Conservation (phyloP, 2,329 filamentous ascomycete species). For the Penicillium sp. region DNA sequence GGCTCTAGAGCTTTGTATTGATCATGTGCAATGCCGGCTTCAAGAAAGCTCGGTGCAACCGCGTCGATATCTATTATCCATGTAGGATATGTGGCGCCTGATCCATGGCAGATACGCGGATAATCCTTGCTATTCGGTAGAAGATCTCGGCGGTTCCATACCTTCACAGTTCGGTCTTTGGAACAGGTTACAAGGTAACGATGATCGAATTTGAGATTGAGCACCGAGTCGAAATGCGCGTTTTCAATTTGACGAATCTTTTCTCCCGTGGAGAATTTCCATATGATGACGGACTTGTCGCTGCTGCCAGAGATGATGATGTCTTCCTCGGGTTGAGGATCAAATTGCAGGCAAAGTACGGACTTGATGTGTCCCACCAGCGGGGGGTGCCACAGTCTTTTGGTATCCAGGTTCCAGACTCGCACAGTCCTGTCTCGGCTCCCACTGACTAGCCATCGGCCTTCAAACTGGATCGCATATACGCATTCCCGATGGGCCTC, state of each 20-base stretch:
- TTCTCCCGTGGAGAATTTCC: slow-evolving; percentile 88
- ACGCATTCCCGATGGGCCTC: slow-evolving; percentile 92
- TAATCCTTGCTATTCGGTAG: slow-evolving; percentile 48
- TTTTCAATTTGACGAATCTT: slow-evolving; percentile 71
- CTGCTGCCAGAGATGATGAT: slow-evolving; percentile 94
- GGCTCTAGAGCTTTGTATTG: slow-evolving; percentile 54
- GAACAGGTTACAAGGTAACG: slow-evolving; percentile 93
- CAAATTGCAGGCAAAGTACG: slow-evolving; percentile 92
- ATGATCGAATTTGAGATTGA: slow-evolving; percentile 91
- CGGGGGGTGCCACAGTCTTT: slow-evolving; percentile 71
- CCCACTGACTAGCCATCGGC: slow-evolving; percentile 85
- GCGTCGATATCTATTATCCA: slow-evolving; percentile 55
- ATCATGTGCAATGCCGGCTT: slow-evolving; percentile 45
- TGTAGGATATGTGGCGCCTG: slow-evolving; percentile 49
- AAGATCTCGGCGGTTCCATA: slow-evolving; percentile 82
- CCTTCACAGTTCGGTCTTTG: slow-evolving; percentile 94
- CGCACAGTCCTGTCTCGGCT: slow-evolving; percentile 85
- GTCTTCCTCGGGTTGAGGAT: slow-evolving; percentile 81
- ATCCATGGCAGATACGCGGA: slow-evolving; percentile 44
- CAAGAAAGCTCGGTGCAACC: slow-evolving; percentile 43
- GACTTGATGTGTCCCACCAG: slow-evolving; percentile 78
- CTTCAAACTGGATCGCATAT: slow-evolving; percentile 87
- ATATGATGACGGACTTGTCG: slow-evolving; percentile 85
- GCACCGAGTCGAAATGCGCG: slow-evolving; percentile 84
- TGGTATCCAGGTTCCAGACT: slow-evolving; percentile 84